phyloP scores from a whole-genome alignment of 306 rosid species.

The Inga leiocalycina region DNA sequence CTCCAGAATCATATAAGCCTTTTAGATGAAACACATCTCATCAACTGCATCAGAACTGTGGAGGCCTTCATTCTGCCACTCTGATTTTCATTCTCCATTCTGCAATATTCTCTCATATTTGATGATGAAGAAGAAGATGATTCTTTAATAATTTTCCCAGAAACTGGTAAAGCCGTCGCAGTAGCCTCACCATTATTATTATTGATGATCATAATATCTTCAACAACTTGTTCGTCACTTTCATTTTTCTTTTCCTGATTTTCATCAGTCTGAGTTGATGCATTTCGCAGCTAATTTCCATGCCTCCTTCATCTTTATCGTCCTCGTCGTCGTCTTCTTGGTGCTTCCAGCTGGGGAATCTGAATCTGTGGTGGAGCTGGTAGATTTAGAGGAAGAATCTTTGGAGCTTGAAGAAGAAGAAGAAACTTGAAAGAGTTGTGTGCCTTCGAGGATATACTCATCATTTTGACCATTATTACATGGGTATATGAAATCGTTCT shows the following conservation, averaged over 20 bases:
- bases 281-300: constrained; percentile 31
- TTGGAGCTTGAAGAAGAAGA: constrained; percentile 19
- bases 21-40: constrained; percentile 46
- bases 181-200: background rate
- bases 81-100: constrained; percentile 46
- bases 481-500: constrained; percentile 61
- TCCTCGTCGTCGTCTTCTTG: constrained; percentile 25
- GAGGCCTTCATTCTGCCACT: constrained; percentile 59
- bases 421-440: constrained; percentile 40
- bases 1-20: background rate
- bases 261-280: constrained; percentile 57
- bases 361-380: constrained; percentile 41
- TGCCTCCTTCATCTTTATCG: constrained; percentile 21
- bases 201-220: background rate
- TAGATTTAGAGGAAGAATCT: too few relatives aligned
- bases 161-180: background rate
- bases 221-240: background rate
- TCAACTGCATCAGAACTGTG: constrained; percentile 60
- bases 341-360: constrained; percentile 25
- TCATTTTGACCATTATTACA: constrained; percentile 51
- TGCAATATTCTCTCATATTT: constrained; percentile 37
- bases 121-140: background rate
- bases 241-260: constrained; percentile 22
- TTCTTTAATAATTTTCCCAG: background rate
- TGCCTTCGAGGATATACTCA: constrained; percentile 71